A percentile compares a stretch with the other conserved stretches of the same genome.
Conservation (phyloP, 768 basidiomycete genomes). For the Termitomyces sp. region DNA sequence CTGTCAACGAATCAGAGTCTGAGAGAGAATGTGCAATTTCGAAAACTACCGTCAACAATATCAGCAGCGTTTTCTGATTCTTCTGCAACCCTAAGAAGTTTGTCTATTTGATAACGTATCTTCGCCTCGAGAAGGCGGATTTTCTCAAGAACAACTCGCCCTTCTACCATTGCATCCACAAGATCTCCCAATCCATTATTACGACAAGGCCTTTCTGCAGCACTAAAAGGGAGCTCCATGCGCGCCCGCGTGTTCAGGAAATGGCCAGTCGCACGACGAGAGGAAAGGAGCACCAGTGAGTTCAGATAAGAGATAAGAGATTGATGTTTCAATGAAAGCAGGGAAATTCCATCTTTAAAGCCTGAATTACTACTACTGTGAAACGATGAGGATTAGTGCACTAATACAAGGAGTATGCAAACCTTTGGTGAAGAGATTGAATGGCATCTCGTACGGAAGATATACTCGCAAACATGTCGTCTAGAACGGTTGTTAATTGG, state of each 20-base stretch:
- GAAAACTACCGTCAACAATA: conserved; percentile 49
- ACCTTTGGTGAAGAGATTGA: conserved; percentile 38
- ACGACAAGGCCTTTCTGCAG: conserved; percentile 42
- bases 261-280: conserved; percentile 68
- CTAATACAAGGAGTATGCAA: conserved; percentile 35
- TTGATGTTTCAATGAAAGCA: conserved; percentile 85
- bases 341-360: conserved; percentile 78
- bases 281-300: conserved; percentile 66
- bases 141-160: conserved; percentile 84
- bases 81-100: conserved; percentile 75
- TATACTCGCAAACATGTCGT: conserved; percentile 62
- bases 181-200: conserved; percentile 66
- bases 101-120: conserved; percentile 95
- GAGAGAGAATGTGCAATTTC: background rate
- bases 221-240: conserved; percentile 47
- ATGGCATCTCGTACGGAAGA: conserved; percentile 54
- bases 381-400: conserved; percentile 4
- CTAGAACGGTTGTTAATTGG: conserved; percentile 18
- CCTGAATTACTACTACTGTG: conserved; percentile 30
- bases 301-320: conserved; percentile 82
- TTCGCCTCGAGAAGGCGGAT: conserved; percentile 76
- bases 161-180: conserved; percentile 75
- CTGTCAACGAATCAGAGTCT: conserved; percentile 32
- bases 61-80: conserved; percentile 41
- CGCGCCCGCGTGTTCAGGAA: conserved; percentile 47